Base-by-base conservation (phyloP, 495 filamentous ascomycete species). In the Evansstolkia leycettana region DNA sequence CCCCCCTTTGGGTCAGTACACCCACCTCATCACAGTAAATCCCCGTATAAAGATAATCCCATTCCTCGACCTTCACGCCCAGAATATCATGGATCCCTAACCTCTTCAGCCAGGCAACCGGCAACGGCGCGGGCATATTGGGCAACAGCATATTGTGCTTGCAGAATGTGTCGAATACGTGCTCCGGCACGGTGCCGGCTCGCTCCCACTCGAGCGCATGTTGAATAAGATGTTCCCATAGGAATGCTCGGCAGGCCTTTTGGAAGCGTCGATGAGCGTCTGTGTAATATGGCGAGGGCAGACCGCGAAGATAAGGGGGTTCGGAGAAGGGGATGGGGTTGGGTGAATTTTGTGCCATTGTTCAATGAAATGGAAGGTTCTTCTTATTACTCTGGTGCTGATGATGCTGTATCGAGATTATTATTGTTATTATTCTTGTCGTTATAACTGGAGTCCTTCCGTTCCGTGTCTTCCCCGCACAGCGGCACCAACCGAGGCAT, bases 31-130 rank as follows among this genome's bases (percentile, higher is more conserved):
- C 81, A 9, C 42, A 45, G 41, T 76, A 83, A 29, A 87, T 84
- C 34, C 75, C 57, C 2, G 69, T 74, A 40, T 85, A 78, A 17
- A 84, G 53, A 42, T 81, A 81, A 44, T 83, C 80, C 57, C 76
- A 85, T 7, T 84, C 78, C 45, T 83, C 79, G 5, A 85, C 75
- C 42, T 73, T 75, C 15, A 84, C 63, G n/a, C 76, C 78, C 1
- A 76, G 57, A 9, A 85, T 68, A 37, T 78, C 69, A 36, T 73
- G 54, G 31, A 86, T 73, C 2, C 76, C 78, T 17, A 79, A 41
- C 3, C 60, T 63, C 48, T 78, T 76, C 28, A 82, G 60, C 76
- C 76, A 79, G 27, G 63, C 61, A 11, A 80, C 70, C 0, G 80
- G 80, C 28, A 87, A 51, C 2, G 81, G 80, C 0, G 79, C 65